phyloP scores from a whole-genome alignment of 306 rosid species.

The Benincasa hispida region DNA sequence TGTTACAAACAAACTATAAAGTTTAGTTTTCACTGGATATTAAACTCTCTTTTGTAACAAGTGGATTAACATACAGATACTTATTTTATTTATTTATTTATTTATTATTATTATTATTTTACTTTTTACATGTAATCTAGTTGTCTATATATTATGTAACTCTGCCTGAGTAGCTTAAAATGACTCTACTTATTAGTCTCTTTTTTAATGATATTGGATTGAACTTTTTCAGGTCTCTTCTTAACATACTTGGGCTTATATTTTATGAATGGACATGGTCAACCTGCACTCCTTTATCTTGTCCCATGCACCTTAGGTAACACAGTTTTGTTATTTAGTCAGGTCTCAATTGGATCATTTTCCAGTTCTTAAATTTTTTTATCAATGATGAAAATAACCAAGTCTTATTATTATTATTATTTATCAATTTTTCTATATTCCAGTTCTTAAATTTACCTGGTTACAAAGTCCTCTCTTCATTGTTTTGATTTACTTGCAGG shows the following conservation, averaged over 20 bases:
- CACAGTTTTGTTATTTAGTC: background rate
- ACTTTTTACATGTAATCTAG: background rate
- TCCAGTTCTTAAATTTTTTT: too few relatives aligned
- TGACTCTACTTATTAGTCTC: constrained; percentile 7
- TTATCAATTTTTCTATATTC: background rate
- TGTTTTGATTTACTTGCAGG: constrained; percentile 34
- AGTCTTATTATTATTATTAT: too few relatives aligned
- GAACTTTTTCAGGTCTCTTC: constrained; percentile 45
- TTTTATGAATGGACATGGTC: constrained; percentile 85
- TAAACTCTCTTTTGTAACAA: background rate
- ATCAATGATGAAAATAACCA: too few relatives aligned
- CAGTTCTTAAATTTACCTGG: background rate
- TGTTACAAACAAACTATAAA: too few relatives aligned
- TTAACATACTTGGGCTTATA: constrained; percentile 65
- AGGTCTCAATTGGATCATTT: too few relatives aligned
- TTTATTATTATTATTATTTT: background rate
- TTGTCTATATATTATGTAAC: background rate
- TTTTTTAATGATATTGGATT: background rate
- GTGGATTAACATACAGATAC: background rate
- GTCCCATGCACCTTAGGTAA: constrained; percentile 97
- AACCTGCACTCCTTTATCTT: constrained; percentile 94
- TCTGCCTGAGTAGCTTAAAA: background rate
- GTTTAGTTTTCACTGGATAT: background rate
- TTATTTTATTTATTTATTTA: background rate
- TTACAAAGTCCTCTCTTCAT: background rate